These are phyloP conservation scores for Dispira simplex DNA, from an alignment of 192 early-diverging fungal genomes.

Conservation along the genomic window DNA sequence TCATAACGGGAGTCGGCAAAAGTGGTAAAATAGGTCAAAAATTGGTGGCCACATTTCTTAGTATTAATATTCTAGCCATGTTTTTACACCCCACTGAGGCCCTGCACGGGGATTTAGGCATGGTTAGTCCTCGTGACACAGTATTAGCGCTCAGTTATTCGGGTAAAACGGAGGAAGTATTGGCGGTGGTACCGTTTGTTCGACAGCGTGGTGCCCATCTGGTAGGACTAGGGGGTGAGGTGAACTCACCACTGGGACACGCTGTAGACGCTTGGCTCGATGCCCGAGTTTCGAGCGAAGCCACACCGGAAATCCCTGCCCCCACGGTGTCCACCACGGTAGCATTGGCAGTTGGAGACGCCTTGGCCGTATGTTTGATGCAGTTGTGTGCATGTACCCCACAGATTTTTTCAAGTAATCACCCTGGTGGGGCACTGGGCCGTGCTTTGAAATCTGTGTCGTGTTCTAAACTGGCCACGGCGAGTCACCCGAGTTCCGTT, in stretches of 20 bases:
- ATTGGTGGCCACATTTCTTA: slow-evolving; percentile 25
- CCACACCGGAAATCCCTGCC: slow-evolving; percentile 21
- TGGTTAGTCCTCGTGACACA: slow-evolving; percentile 17
- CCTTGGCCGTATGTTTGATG: slow-evolving; percentile 22
- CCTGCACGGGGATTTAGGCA: slow-evolving; percentile 27
- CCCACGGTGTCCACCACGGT: slow-evolving; percentile 29
- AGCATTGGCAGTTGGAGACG: slow-evolving; percentile 27
- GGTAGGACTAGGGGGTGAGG: slow-evolving; percentile 24
- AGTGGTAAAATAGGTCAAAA: slow-evolving; percentile 32
- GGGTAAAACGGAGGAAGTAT: slow-evolving; percentile 27
- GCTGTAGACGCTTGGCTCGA: slow-evolving; percentile 25
- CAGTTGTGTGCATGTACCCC: slow-evolving; percentile 19
- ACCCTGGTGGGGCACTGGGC: slow-evolving; percentile 28
- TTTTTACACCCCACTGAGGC: slow-evolving; percentile 31
- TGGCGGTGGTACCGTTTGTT: slow-evolving; percentile 20
- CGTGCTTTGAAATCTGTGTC: not conserved
- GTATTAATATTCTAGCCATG: slow-evolving; percentile 20
- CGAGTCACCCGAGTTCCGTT: no score
- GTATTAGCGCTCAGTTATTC: slow-evolving; percentile 28
- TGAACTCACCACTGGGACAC: slow-evolving; percentile 22
- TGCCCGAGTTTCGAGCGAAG: slow-evolving; percentile 20
- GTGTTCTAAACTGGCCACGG: no score
- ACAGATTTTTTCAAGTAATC: slow-evolving; percentile 26
- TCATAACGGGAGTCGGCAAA: slow-evolving; percentile 30
- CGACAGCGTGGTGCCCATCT: slow-evolving; percentile 22